Percentiles rank a stretch among this genome's conserved stretches.
phyloP scores from a whole-genome alignment of 805 yeast genomes.

The Pichia scutulata region DNA sequence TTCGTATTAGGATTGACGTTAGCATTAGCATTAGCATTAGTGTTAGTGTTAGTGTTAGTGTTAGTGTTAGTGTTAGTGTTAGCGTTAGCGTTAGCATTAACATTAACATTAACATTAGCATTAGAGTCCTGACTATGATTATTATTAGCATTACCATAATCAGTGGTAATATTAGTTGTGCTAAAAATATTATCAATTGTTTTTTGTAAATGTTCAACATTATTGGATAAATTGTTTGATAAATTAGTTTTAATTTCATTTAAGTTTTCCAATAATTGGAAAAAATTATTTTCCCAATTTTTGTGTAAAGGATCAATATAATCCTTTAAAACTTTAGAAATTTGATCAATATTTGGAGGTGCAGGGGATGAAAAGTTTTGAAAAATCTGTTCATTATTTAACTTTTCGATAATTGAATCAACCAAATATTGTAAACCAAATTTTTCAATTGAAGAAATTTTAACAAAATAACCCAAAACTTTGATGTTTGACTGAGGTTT shows the following conservation, averaged over 20 bases:
- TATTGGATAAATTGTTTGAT: neutral
- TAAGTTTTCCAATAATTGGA: neutral
- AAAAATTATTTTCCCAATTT: neutral
- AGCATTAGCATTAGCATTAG: neutral
- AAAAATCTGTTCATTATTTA: neutral
- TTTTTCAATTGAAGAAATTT: slow-evolving; percentile 3
- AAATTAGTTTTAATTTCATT: neutral
- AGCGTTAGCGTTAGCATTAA: too few species aligned
- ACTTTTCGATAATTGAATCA: neutral
- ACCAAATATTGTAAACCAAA: neutral
- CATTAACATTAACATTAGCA: too few species aligned
- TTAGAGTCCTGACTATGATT: too few species aligned
- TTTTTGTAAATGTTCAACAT: neutral
- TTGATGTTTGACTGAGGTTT: neutral
- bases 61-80: too few species aligned
- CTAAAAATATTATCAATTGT: neutral
- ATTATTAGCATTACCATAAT: neutral
- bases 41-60: neutral
- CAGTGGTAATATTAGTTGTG: neutral
- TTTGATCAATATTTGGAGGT: neutral
- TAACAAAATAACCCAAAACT: slow-evolving; percentile 6
- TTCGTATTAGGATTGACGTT: neutral
- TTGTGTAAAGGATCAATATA: slow-evolving; percentile 1
- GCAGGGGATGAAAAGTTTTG: neutral
- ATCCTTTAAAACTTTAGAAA: neutral